Evolutionary conservation across 2,329 filamentous ascomycete genomes (phyloP), one percentile per base, ranked within the genome.

Genomic region (Ophiostoma pallidulum): DNA sequence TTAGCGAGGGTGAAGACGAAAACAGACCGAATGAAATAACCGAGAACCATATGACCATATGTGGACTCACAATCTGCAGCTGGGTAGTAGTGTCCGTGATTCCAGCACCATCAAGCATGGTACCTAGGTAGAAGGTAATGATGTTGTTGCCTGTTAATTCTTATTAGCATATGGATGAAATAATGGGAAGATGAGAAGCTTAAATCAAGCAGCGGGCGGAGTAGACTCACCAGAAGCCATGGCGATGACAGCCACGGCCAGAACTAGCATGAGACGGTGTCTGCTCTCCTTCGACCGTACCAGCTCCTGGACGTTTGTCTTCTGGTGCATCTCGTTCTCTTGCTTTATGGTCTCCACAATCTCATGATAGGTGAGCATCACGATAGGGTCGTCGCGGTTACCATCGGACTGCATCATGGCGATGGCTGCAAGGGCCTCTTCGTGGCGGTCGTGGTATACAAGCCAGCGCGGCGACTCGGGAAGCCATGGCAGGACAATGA

Each of bases 401-500:
- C 48, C 50, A 12, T 40, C 55, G 8, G 66, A 63, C 33, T 72
- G 64, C 33, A 65, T 64, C 46, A 63, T 59, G 1, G 67, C 64
- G 0, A 74, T 58, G 0, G 66, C 61, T 14, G 56, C 47, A 4
- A 61, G 47, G 3, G 60, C 61, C 32, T 64, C 60, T 4, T 58
- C 54, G 29, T 58, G 49, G 38, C 51, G 49, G 22, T 36, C 49
- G 4, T 49, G 35, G 43, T 51, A 47, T 22, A 41, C 19, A 14
- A 53, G 47, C 46, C 49, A 53, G n/a, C 51, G 51, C 9, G 51
- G 51, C 1, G 46, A 49, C 47, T 53, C 51, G 37, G 51, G 51
- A 5, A 49, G 35, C 16, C 51, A 51, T 2, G 46, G 49, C 28
- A 54, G 42, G 2, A 51, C 41, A 14, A 62, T 47, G 35, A 63